Conservation (phyloP, 2,329 filamentous ascomycete genomes). For the Fusarium tricinctum region DNA sequence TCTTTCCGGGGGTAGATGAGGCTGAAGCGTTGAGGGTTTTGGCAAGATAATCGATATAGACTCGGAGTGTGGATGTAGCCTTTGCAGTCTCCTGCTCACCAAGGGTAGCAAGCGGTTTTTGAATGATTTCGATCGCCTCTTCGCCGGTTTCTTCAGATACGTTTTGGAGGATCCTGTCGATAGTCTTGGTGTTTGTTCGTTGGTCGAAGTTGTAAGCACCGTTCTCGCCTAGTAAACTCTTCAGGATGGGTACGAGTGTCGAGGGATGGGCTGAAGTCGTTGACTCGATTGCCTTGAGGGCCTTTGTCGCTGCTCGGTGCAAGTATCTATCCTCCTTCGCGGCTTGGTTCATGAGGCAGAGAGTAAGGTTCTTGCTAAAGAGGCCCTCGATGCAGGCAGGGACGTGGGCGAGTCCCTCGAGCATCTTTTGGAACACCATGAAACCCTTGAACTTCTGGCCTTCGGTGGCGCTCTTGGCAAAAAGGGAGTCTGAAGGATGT, state of each 20-base stretch:
- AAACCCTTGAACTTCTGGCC: slow-evolving; percentile 95
- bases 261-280: slow-evolving; percentile 73
- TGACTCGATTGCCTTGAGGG: slow-evolving; percentile 77
- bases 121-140: slow-evolving; percentile 63
- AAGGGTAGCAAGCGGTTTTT: slow-evolving; percentile 57
- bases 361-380: slow-evolving; percentile 87
- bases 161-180: slow-evolving; percentile 79
- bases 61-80: slow-evolving; percentile 57
- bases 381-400: slow-evolving; percentile 66
- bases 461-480: slow-evolving; percentile 83
- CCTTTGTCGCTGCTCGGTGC: slow-evolving; percentile 82
- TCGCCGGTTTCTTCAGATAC: slow-evolving; percentile 70
- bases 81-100: slow-evolving; percentile 48
- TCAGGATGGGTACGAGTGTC: slow-evolving; percentile 72
- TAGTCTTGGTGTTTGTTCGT: slow-evolving; percentile 85
- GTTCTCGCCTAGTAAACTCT: slow-evolving; percentile 76
- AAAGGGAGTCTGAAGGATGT: slow-evolving; percentile 76
- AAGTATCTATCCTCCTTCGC: slow-evolving; percentile 82
- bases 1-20: slow-evolving; percentile 49
- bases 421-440: slow-evolving; percentile 83
- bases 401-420: slow-evolving; percentile 67
- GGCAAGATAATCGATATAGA: slow-evolving; percentile 68
- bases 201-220: slow-evolving; percentile 87
- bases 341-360: slow-evolving; percentile 86
- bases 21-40: slow-evolving; percentile 61